phyloP scores from a whole-genome alignment of 2,329 filamentous ascomycete species.

The Beauveria bassiana region DNA sequence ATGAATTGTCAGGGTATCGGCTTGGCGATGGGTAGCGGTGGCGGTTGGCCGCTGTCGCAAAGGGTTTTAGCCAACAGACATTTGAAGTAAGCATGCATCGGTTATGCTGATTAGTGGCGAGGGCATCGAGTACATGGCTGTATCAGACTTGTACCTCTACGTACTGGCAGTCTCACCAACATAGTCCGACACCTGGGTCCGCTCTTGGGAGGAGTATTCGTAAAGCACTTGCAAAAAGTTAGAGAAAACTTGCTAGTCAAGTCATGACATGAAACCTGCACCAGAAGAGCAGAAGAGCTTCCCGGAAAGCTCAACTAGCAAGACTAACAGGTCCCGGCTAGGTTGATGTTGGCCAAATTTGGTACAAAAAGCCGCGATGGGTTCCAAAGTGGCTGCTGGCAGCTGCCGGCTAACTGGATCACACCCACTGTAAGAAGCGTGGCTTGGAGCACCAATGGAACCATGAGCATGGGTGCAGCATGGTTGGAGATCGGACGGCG shows the following conservation, averaged over 20 bases:
- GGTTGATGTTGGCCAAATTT: not conserved
- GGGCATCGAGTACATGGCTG: not conserved
- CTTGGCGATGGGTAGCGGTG: not conserved
- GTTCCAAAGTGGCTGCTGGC: not conserved
- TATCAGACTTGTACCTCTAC: not conserved
- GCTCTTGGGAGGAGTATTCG: not conserved
- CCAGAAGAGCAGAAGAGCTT: not conserved
- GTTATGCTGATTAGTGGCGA: not conserved
- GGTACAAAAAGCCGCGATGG: not conserved
- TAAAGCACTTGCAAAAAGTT: not conserved
- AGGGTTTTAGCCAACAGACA: too few relatives aligned
- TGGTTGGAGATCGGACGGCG: conserved; percentile 2
- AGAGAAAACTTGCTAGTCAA: not conserved
- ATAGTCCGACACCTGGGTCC: not conserved
- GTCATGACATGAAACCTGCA: not conserved
- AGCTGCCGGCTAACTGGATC: not conserved
- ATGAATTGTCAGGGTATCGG: not conserved
- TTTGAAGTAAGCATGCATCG: not conserved
- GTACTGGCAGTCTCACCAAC: not conserved
- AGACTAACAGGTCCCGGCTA: not conserved
- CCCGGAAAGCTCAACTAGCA: not conserved
- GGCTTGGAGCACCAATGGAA: not conserved
- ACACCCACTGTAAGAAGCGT: not conserved
- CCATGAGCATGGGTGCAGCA: not conserved
- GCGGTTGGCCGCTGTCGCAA: not conserved